Conservation (phyloP, 2,329 filamentous ascomycete genomes). For the Diaporthe citri region DNA sequence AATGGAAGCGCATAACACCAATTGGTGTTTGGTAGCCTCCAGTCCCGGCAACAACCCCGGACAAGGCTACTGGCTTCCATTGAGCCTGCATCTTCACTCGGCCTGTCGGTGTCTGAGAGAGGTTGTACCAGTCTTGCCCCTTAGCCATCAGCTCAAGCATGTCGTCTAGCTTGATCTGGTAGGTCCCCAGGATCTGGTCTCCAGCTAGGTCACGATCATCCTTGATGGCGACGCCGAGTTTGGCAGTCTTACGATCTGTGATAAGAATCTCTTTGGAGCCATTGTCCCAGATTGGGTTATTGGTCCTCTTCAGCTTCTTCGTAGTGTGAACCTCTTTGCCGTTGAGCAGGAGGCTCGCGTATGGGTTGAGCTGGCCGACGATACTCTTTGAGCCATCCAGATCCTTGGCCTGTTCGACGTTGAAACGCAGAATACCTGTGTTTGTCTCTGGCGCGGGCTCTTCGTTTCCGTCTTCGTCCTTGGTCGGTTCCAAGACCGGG, state of each 20-base stretch:
- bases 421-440: constrained; percentile 94
- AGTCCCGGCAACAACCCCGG: constrained; percentile 80
- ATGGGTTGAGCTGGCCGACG: constrained; percentile 91
- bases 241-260: constrained; percentile 91
- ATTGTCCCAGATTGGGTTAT: constrained; percentile 96
- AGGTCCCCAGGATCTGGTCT: constrained; percentile 89
- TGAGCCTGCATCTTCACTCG: constrained; percentile 91
- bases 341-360: constrained; percentile 89
- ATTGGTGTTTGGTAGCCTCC: constrained; percentile 94
- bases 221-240: constrained; percentile 92
- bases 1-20: constrained; percentile 94
- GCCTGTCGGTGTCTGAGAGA: constrained; percentile 83
- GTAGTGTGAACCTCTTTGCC: constrained; percentile 91
- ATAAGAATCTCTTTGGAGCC: constrained; percentile 94
- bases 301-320: constrained; percentile 94
- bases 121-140: constrained; percentile 96
- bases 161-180: constrained; percentile 95
- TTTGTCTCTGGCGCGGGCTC: constrained; percentile 89
- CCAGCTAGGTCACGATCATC: constrained; percentile 89
- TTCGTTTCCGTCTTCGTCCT: constrained; percentile 79
- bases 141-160: constrained; percentile 92
- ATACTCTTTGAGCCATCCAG: constrained; percentile 93
- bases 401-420: constrained; percentile 95
- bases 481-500: constrained; percentile 83
- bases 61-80: constrained; percentile 94